Evolutionary conservation across 768 basidiomycete species (phyloP), one percentile per base, ranked within the genome.

Genomic region (Calocybe gangraenosa): DNA sequence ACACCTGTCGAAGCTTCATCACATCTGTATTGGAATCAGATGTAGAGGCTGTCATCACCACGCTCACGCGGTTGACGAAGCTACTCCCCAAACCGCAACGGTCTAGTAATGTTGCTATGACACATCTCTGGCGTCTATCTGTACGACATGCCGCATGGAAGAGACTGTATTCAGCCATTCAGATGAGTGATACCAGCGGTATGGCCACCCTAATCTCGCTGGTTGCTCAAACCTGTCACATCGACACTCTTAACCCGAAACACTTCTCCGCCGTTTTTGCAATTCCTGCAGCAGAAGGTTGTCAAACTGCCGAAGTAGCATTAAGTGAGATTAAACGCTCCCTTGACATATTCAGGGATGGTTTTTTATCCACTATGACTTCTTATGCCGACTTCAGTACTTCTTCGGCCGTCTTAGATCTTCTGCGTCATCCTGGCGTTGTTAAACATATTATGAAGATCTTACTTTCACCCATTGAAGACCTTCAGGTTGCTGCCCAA

Each of bases 391-490:
- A 90, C 57, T 76, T 74, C 52, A 81, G 72, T 52, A 66, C 73
- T 23, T 74, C 79, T 7, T 55, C 65, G n/a, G 61, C 70, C 32
- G 66, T 81, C 14, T 65, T 78, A 37, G 65, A 75, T 5, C 61
- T 94, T 23, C 70, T 94, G 38, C 62, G 65, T 37, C 68, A 64
- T 6, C 71, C 76, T 1, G 78, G 73, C 10, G 74, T 86, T 20
- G 80, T 78, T 3, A 73, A 78, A 53, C 67, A 81, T 37, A 63
- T 85, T 35, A 76, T 84, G 47, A 61, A 73, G 28, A 73, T 95
- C 28, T 78, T 95, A 60, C 67, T 98, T 23, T 97, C 92, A 15
- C 93, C 95, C 0, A 72, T 84, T 22, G 82, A 83, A 15, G 76
- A 80, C 11, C 65, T 94, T 13, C 87, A 88, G 54, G 68, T 73